Evolutionary conservation across 1,284 basidiomycete genomes (phyloP).

Genomic region (Thecaphora thlaspeos): DNA sequence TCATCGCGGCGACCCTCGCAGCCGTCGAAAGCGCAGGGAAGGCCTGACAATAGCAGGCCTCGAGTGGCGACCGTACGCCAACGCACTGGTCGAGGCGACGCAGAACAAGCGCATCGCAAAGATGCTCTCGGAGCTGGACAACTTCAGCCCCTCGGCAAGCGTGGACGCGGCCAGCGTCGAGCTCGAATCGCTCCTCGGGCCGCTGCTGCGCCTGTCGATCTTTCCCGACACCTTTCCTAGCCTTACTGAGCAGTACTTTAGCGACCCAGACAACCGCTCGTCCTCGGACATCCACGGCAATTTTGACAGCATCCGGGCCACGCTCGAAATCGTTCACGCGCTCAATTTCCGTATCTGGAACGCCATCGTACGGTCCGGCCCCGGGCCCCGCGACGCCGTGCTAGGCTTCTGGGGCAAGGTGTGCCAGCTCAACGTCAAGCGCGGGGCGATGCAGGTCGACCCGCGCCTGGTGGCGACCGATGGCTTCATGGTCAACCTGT

Average conservation of each 20-base stretch:
- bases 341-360: constrained; percentile 88
- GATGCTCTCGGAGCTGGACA: constrained; percentile 67
- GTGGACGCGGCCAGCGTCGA: constrained; percentile 62
- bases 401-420: constrained; percentile 78
- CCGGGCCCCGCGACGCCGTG: constrained; percentile 77
- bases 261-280: constrained; percentile 34
- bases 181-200: constrained; percentile 50
- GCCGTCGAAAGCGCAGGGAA: constrained; percentile 21
- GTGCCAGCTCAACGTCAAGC: constrained; percentile 75
- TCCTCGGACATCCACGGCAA: constrained; percentile 41
- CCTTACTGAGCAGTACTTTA: constrained; percentile 42
- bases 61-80: constrained; percentile 80
- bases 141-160: constrained; percentile 81
- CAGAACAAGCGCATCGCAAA: constrained; percentile 79
- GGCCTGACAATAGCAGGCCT: constrained; percentile 59
- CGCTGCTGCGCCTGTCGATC: constrained; percentile 44
- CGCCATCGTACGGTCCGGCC: constrained; percentile 76
- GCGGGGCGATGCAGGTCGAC: constrained; percentile 85
- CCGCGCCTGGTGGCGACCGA: constrained; percentile 82
- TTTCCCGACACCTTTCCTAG: constrained; percentile 49
- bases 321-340: constrained; percentile 62
- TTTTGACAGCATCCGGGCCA: constrained; percentile 38
- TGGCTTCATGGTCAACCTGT: constrained; percentile 88
- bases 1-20: background rate
- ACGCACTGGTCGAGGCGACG: constrained; percentile 76